Percentiles rank a stretch among this genome's conserved stretches.
These are phyloP conservation scores for Porcisia hertigi DNA, from an alignment of 208 protist species.

Conservation along the genomic window DNA sequence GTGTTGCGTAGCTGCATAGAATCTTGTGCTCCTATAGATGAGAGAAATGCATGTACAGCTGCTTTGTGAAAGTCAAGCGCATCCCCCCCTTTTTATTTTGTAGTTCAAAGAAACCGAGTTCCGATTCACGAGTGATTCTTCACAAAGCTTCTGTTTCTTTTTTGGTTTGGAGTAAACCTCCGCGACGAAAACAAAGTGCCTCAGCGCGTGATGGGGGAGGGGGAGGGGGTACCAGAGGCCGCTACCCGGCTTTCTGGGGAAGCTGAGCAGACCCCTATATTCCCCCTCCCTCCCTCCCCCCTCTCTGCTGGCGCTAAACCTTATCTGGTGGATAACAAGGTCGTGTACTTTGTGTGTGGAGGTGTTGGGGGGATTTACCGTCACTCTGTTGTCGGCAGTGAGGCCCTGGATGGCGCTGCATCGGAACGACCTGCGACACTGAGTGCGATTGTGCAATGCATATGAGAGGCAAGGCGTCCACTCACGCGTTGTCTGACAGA, in stretches of 20 bases:
- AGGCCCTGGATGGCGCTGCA: constrained; percentile 1
- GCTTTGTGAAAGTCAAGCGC: background rate
- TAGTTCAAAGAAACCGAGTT: background rate
- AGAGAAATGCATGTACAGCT: background rate
- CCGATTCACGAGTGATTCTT: background rate
- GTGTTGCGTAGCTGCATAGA: background rate
- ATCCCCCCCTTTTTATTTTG: too few relatives aligned
- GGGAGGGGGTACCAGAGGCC: background rate
- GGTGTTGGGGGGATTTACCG: background rate
- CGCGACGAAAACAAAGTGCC: background rate
- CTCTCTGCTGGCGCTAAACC: background rate
- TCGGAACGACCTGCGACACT: background rate
- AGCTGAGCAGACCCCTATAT: background rate
- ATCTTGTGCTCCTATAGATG: background rate
- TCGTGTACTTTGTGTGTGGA: background rate
- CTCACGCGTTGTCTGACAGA: background rate
- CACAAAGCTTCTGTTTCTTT: background rate
- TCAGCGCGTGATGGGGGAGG: background rate
- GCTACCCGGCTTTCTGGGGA: background rate
- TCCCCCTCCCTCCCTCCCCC: background rate
- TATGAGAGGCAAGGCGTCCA: background rate
- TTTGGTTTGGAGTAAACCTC: background rate
- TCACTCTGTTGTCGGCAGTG: background rate
- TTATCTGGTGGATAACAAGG: background rate
- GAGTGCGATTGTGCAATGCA: background rate